Base-by-base conservation (phyloP, 2,329 filamentous ascomycete genomes). In the Colletotrichum sp. region DNA sequence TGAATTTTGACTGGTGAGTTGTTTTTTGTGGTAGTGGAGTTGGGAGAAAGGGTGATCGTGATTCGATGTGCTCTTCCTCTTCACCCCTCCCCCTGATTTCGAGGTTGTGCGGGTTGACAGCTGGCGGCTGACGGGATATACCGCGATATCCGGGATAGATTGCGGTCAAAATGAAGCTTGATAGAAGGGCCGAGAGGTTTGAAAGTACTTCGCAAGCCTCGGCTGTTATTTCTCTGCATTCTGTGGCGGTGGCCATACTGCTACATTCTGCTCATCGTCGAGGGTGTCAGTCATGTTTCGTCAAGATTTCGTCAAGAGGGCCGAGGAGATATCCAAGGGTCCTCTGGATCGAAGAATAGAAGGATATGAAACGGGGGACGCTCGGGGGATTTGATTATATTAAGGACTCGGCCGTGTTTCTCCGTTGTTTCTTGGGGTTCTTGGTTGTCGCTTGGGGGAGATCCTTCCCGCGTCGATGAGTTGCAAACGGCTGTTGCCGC, bases 211-310 rank as follows among this genome's bases (percentile, higher is more conserved):
- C 24, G 9, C 8, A 57, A 29, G 54, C 54, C 54, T 57, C 54
- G 54, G 15, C 24, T 27, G 27, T n/a, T 31, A 13, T 27, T 27
- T 57, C 54, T 57, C 15, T 27, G 16, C n/a, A 8, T 21, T 58
- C 31, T 58, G 27, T 38, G 33, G 33, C 58, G 58, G 58, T 34
- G 31, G 58, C 58, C 58, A 61, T 34, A 33, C 33, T 36, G 31
- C n/a, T 24, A 27, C n/a, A 36, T 13, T 33, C n/a, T 59, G 0
- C 13, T 21, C 57, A 31, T 57, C 15, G 5, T 57, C 24, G 6
- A 36, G 33, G n/a, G 59, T 62, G 21, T 62, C 33, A 62, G 59
- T 62, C 34, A 43, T 38, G 59, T 62, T 62, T 62, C 59, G 59
- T 62, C 59, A 62, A 38, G 33, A 62, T 62, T 62, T 62, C 59